Conservation (phyloP, 2,329 filamentous ascomycete genomes). For the Hymenoscyphus infarciens region DNA sequence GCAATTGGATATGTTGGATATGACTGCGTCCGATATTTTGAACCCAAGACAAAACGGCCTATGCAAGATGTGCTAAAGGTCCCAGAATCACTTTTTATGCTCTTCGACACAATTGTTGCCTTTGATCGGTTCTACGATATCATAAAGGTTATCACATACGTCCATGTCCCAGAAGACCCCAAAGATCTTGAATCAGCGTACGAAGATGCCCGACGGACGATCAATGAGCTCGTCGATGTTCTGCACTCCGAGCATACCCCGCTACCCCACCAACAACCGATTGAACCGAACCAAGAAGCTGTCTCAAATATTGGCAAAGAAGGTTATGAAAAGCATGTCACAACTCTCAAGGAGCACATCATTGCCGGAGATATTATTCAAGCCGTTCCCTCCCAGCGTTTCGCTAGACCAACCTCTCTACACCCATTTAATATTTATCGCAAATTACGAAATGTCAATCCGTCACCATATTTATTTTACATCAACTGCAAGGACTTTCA, state of each 20-base stretch:
- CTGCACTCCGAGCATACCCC: conserved; percentile 73
- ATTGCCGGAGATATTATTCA: conserved; percentile 93
- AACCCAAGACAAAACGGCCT: conserved; percentile 88
- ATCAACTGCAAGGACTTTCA: conserved; percentile 89
- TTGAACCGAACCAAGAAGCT: conserved; percentile 72
- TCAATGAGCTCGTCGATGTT: conserved; percentile 65
- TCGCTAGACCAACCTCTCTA: conserved; percentile 81
- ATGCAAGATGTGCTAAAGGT: conserved; percentile 86
- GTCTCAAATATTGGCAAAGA: conserved; percentile 85
- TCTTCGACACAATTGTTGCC: conserved; percentile 90
- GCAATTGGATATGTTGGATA: conserved; percentile 97
- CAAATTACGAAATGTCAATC: conserved; percentile 93
- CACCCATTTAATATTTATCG: conserved; percentile 99
- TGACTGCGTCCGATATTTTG: conserved; percentile 96
- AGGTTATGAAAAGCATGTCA: conserved; percentile 91
- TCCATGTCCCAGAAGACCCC: conserved; percentile 61
- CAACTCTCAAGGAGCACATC: conserved; percentile 84
- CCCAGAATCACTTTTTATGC: conserved; percentile 94
- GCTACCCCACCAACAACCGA: conserved; percentile 71
- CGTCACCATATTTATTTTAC: conserved; percentile 96
- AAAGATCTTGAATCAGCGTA: conserved; percentile 66
- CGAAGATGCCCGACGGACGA: conserved; percentile 57
- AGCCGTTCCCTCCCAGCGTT: conserved; percentile 89
- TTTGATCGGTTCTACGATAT: conserved; percentile 94
- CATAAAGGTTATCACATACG: conserved; percentile 89